Evolutionary conservation across 2,329 filamentous ascomycete genomes (phyloP), one percentile per base, ranked within the genome.

Genomic region (Fusarium burgessii): DNA sequence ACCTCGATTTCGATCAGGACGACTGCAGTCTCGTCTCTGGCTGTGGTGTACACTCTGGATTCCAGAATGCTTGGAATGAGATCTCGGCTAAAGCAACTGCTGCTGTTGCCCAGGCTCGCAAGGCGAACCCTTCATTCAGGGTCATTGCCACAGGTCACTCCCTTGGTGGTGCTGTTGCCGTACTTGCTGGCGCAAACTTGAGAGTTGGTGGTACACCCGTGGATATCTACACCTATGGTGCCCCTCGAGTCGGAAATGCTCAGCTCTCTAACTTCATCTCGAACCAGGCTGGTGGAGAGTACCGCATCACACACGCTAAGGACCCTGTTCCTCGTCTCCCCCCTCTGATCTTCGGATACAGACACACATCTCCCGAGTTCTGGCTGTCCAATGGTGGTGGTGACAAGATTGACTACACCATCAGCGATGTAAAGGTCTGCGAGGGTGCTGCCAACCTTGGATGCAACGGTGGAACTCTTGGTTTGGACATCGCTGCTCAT

Each of bases 301-400:
- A 85, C 81, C 89, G 92, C 68, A 83, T 93, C 55, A 93, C 92
- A 3, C 91, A 94, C 80, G 80, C 80, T 43, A 82, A 87, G 72
- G 92, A 94, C 77, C 89, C 90, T 1, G 87, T 94, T 3, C 90
- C 92, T 0, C 86, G 89, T 45, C 83, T 94, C 40, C 91, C 92
- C 2, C 87, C 90, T 14, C 80, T 88, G 62, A 56, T 87, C 47
- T 78, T 91, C 55, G 87, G 87, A 36, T 94, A 89, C 82, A 82
- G 86, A 41, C 92, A 93, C 78, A 87, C 88, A n/a, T 87, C 84
- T 18, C 90, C 91, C 3, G 92, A 94, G 83, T 93, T 90, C 80
- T 93, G 88, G 85, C 82, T 92, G 38, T 77, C 81, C 11, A 76
- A 74, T 35, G 82, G 82, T 18, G 56, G 56, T 18, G 75, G 62